phyloP scores from a whole-genome alignment of 306 rosid species.

The Canavalia gladiata region DNA sequence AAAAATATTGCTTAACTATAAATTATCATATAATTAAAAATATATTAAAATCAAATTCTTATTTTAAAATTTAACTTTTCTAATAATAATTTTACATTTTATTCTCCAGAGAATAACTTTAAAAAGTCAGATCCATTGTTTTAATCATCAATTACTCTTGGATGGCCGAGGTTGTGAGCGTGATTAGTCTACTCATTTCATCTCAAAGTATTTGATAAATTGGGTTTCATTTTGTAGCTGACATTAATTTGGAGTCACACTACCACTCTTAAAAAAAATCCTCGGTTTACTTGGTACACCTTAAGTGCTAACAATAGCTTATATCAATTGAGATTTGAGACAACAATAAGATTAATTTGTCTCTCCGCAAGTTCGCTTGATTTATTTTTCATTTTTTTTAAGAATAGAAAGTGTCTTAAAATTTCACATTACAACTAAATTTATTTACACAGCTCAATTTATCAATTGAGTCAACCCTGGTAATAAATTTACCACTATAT shows the following conservation, averaged over 20 bases:
- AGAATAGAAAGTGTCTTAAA: neutral
- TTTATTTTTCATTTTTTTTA: neutral
- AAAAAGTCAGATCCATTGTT: too few species aligned
- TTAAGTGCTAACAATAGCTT: neutral
- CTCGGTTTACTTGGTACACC: neutral
- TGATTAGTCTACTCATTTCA: neutral
- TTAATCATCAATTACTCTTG: neutral
- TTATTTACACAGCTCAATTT: neutral
- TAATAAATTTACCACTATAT: neutral
- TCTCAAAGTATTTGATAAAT: neutral
- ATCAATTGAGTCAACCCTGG: neutral
- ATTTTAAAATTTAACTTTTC: too few species aligned
- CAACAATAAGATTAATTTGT: neutral
- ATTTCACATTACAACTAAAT: neutral
- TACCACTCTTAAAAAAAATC: too few species aligned
- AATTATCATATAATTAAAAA: too few species aligned
- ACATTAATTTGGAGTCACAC: too few species aligned
- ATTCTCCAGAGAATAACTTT: too few species aligned
- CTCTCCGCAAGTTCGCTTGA: neutral
- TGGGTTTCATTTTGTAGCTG: neutral
- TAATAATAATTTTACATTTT: too few species aligned
- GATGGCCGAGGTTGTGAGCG: neutral
- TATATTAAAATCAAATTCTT: too few species aligned
- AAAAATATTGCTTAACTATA: too few species aligned
- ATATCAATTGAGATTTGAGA: neutral